Base-by-base conservation (phyloP, 805 yeast genomes). In the Clavispora phyllophila region DNA sequence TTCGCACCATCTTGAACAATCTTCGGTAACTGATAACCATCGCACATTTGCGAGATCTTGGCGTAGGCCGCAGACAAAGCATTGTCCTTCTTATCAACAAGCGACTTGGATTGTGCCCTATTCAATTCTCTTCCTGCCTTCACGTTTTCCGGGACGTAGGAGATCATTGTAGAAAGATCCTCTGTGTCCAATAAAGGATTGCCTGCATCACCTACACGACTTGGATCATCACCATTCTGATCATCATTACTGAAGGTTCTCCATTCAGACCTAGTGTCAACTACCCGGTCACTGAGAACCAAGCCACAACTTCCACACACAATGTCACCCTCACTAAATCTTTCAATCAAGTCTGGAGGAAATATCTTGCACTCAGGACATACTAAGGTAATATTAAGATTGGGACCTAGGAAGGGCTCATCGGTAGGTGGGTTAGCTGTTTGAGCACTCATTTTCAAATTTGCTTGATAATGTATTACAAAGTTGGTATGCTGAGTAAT, bases 141-240 rank as follows among this genome's bases (percentile, higher is more conserved):
- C n/a, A 83, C 77, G 49, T 90, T 95, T 35, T 88, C 95, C 29
- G 87, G 87, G 15, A 84, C 89, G 45, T 82, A 81, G 22, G 96
- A 86, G 47, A 93, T 93, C 72, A 90, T 82, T 4, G 99, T 91
- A 13, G 95, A 87, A 43, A 91, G 79, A 63, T 90, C 95, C 54
- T 86, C 91, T 17, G 95, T 85, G 58, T 90, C 97, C 53, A 93
- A 73, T 42, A 90, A 70, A 9, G 97, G 96, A 60, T 90, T 90
- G 14, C 89, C 82, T 5, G 97, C 97, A 60, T 90, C 97, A 64
- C 99, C 99, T 49, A 91, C 99, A 86, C 99, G 98, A 51, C 93
- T 83, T 4, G 99, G 99, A 62, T 91, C 99, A 63, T 89, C 97
- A 55, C 95, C 96, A 54, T 91, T 93, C 63, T 91, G 98, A 63